Base-by-base conservation (phyloP, 345 rosid genomes). In the Mallotus nudiflorus region DNA sequence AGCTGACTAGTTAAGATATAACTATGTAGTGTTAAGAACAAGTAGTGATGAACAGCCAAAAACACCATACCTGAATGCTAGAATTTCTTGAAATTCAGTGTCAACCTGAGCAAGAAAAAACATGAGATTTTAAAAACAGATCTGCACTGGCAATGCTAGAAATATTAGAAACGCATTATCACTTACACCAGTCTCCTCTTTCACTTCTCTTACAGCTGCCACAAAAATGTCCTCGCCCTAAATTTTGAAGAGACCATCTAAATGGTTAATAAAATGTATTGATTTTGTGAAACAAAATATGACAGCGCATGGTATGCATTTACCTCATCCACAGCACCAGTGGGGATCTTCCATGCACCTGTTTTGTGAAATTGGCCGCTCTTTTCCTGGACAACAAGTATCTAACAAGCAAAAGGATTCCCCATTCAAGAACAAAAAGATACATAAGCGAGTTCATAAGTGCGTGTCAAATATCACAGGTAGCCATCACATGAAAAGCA, bases 131-230 rank as follows among this genome's bases (percentile, higher is more conserved):
- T 31, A 70, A 70, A 16, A 31, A 33, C 14, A 12, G n/a, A 65
- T 49, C 59, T 57, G 27, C 44, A 48, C 60, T 54, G 7, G 18
- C 25, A n/a, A n/a, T n/a, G n/a, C 29, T 70, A 35, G 28, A 59
- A 13, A 33, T 9, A 18, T 35, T 22, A 53, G 49, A 39, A 42
- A 60, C 48, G 42, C 49, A 49, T 9, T 15, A 67, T 44, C 62
- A 73, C 93, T 77, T 79, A 90, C 96, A 49, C 92, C 90, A 22
- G 97, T 92, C 77, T 92, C 94, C 80, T 92, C 96, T 82, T 88
- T 90, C 46, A 88, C 94, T 87, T 92, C 98, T 80, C 98, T 80
- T 37, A 57, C 50, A 42, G 91, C 90, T 60, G 90, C 92, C 14
- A 27, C 66, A 22, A 76, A 82, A 65, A 92, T 82, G 52, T 88